Evolutionary conservation across 306 rosid genomes (phyloP), one percentile per base, ranked within the genome.

Genomic region (Pterocarpus santalinus): DNA sequence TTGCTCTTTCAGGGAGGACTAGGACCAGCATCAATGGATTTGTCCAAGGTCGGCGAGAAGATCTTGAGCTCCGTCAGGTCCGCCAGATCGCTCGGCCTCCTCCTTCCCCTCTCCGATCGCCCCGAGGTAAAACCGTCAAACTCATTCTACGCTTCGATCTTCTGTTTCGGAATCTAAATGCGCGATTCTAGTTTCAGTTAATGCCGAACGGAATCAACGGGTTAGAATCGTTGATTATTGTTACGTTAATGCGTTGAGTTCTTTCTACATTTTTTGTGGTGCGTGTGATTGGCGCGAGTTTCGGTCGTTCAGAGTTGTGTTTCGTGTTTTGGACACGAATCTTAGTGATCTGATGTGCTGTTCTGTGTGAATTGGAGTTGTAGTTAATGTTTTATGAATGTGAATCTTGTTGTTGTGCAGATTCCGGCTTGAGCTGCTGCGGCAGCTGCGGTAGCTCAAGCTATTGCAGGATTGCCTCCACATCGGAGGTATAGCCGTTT

Each of bases 361-460:
- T 57, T 64, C 70, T 64, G 56, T 57, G 22, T 44, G 80, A 65
- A 75, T 61, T 67, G 17, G 80, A 63, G 76, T 60, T 72, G 43
- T n/a, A 36, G 32, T 64, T 77, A 61, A 79, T 80, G 76, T 82
- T 88, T 81, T 77, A 41, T 78, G 67, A 64, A 72, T 79, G 44
- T 72, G 61, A 15, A 55, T 55, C 7, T 55, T 65, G 64, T 74
- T 64, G 73, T 75, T 68, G 73, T 82, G 52, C 90, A 96, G 99
- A 98, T 96, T 88, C 98, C 98, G 0, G 90, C 97, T 28, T 92
- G 94, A 69, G 99, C 94, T 68, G 97, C 92, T 17, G 97, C 99
- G 15, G 98, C 99, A 6, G 99, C 98, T 66, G 99, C 92, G 17
- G 97, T 93, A 55, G 99, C 99, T 30, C 98, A 94, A 77, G 99